Evolutionary conservation across 2,329 filamentous ascomycete species (phyloP), one percentile per base, ranked within the genome.

Genomic region (Aspergillus versicolor): DNA sequence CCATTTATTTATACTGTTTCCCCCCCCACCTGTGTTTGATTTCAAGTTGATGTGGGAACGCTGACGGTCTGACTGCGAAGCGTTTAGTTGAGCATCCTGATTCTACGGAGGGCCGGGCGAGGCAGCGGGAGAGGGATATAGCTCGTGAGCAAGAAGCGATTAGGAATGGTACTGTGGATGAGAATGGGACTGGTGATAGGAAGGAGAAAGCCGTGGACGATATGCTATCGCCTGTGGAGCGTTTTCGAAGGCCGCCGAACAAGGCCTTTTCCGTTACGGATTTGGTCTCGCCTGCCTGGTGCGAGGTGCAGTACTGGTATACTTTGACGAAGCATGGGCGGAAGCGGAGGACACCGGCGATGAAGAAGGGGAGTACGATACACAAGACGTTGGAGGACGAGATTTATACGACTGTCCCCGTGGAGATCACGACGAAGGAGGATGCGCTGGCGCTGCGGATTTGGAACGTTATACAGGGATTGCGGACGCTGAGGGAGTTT

Each of bases 271-370:
- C 90, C 0, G 94, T 97, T 1, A 92, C 90, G 2, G 94, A 99
- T 72, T 77, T 97, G 22, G 86, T 92, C 0, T 89, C 91, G 1
- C 92, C 92, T 2, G 88, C 92, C 7, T 99, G 94, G 94, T 99
- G 94, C 72, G 93, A 99, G 74, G 74, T 97, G 58, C 92, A 97
- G 72, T 95, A 96, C 67, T 92, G 87, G 80, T 97, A 95, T 75
- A 90, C 86, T 0, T 81, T 99, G 54, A 90, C 87, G 3, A 87
- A 85, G 54, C 85, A 88, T 68, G 94, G 93, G 1, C 84, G 84
- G 56, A 92, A 89, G 70, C 88, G 84, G 53, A 81, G 81, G 34
- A 97, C 92, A 0, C 74, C 83, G 2, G 91, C 91, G 0, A 99
- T 99, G 94, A 88, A 87, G 70, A 82, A 85, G 52, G 94, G 94